Conservation (phyloP, 768 basidiomycete genomes). For the Suillus paluster region DNA sequence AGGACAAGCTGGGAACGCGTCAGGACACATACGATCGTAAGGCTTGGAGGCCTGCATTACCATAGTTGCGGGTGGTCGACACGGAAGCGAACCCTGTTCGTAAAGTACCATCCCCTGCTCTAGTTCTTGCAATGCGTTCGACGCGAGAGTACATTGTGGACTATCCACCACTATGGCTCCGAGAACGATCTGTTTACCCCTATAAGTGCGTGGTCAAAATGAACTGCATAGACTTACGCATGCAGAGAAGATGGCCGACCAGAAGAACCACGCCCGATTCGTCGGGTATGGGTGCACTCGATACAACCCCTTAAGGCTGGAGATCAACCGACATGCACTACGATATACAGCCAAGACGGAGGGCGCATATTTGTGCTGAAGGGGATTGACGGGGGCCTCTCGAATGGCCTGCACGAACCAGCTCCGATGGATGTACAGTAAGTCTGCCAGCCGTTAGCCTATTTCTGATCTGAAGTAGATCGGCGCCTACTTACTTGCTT, state of each 20-base stretch:
- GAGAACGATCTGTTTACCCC: constrained; percentile 42
- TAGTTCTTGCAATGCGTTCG: constrained; percentile 44
- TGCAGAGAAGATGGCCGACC: constrained; percentile 53
- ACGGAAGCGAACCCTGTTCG: constrained; percentile 44
- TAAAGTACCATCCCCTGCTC: constrained; percentile 44
- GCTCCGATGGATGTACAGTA: constrained; percentile 52
- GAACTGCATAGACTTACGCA: constrained; percentile 42
- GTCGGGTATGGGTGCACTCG: constrained; percentile 38
- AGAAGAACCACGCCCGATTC: constrained; percentile 51
- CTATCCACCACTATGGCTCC: constrained; percentile 51
- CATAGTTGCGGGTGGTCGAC: constrained; percentile 41
- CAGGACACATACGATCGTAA: background rate
- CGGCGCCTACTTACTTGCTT: constrained; percentile 45
- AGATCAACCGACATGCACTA: constrained; percentile 48
- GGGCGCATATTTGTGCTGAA: constrained; percentile 47
- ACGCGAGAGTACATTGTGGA: constrained; percentile 47
- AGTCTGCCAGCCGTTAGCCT: constrained; percentile 29
- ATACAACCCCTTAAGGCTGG: constrained; percentile 43
- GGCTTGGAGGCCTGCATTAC: constrained; percentile 26
- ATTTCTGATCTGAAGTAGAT: background rate
- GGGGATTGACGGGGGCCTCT: constrained; percentile 45
- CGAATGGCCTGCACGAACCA: constrained; percentile 53
- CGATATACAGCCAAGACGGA: constrained; percentile 51
- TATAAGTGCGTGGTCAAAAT: background rate
- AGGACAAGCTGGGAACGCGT: constrained; percentile 39